phyloP scores from a whole-genome alignment of 83 land plant species.

The Diphasiastrum complanatum region DNA sequence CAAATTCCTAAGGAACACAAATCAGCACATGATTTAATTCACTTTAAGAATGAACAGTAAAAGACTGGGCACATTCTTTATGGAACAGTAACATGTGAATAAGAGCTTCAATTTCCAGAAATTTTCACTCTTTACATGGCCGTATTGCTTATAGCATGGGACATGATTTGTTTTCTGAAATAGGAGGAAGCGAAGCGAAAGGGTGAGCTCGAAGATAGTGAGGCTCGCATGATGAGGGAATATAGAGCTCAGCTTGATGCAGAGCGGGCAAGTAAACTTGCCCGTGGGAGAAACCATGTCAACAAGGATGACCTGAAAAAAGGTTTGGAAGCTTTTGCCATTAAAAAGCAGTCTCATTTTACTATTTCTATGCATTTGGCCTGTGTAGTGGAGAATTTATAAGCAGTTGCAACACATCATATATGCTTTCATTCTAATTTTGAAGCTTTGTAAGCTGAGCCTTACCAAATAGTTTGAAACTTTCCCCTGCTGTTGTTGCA shows the following conservation, averaged over 20 bases:
- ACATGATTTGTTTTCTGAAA: too few relatives aligned
- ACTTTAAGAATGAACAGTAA: too few relatives aligned
- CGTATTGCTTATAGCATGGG: too few relatives aligned
- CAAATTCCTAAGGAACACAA: too few relatives aligned
- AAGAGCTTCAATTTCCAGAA: too few relatives aligned
- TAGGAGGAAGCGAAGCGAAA: conserved; percentile 85
- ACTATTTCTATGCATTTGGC: neutral
- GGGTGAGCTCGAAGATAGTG: conserved; percentile 82
- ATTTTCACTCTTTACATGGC: too few relatives aligned
- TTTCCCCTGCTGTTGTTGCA: conserved; percentile 21
- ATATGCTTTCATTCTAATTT: neutral
- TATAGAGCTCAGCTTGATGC: conserved; percentile 98
- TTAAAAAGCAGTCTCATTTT: conserved; percentile 1
- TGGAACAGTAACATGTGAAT: too few relatives aligned
- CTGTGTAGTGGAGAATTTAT: neutral
- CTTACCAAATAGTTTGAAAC: conserved; percentile 2
- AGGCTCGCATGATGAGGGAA: conserved; percentile 78
- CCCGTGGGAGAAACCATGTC: conserved; percentile 74
- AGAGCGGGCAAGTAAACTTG: conserved; percentile 82
- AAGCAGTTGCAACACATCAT: neutral
- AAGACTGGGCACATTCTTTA: too few relatives aligned
- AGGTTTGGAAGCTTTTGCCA: conserved; percentile 28
- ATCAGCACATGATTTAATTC: too few relatives aligned
- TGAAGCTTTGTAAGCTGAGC: neutral
- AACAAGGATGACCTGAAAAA: conserved; percentile 45